phyloP scores from a whole-genome alignment of 2,329 filamentous ascomycete genomes.

The Aspergillus sp. region DNA sequence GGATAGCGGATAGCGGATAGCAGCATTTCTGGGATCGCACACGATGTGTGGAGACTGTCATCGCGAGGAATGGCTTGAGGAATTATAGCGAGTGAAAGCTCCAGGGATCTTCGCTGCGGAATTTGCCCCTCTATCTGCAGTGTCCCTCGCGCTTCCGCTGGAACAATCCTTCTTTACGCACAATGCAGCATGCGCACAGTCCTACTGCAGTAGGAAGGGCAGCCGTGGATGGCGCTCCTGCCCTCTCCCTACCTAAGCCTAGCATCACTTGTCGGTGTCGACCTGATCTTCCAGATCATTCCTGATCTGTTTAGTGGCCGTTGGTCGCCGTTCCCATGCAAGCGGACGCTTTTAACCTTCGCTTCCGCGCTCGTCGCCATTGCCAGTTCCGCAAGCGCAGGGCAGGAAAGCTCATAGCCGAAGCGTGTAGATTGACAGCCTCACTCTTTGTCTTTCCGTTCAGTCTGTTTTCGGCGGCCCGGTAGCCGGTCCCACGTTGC shows the following conservation, averaged over 20 bases:
- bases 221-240: background rate
- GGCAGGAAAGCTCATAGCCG: background rate
- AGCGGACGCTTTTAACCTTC: background rate
- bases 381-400: background rate
- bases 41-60: too few relatives aligned
- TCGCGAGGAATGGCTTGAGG: too few relatives aligned
- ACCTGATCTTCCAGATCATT: background rate
- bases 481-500: background rate
- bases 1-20: background rate
- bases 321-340: too few relatives aligned
- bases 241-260: background rate
- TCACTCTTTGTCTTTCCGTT: conserved; percentile 4
- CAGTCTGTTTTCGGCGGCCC: conserved; percentile 4
- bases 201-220: too few relatives aligned
- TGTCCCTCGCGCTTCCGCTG: background rate
- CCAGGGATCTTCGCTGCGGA: background rate
- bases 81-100: too few relatives aligned
- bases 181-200: background rate
- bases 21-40: background rate
- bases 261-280: background rate
- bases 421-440: conserved; percentile 6
- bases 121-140: background rate
- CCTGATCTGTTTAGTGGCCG: background rate
- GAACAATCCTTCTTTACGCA: background rate
- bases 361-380: background rate